Percentiles rank a stretch among this genome's conserved stretches.
These are phyloP conservation scores for Penicillium sp. DNA, from an alignment of 2,329 filamentous ascomycete species.

Conservation along the genomic window DNA sequence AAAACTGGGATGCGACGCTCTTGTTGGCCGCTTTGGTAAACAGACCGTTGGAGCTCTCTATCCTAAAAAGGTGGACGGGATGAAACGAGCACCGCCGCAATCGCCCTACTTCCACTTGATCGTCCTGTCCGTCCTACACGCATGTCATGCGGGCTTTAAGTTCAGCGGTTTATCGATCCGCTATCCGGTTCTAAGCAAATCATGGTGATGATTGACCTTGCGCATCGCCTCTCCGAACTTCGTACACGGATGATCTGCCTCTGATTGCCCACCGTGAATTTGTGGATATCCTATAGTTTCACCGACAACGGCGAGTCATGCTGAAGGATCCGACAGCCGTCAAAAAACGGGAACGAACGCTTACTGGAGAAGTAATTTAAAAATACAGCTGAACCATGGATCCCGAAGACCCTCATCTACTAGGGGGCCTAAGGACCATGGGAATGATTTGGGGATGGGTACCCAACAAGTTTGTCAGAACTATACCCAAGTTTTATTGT, in stretches of 20 bases:
- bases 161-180: slow-evolving; percentile 37
- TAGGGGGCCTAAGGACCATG: neutral
- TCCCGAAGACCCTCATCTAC: neutral
- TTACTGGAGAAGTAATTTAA: neutral
- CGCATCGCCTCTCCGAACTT: slow-evolving; percentile 8
- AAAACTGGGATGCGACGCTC: slow-evolving; percentile 12
- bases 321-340: slow-evolving; percentile 12
- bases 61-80: slow-evolving; percentile 2
- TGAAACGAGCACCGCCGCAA: slow-evolving; percentile 24
- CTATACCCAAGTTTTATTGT: neutral
- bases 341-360: neutral
- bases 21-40: slow-evolving; percentile 19
- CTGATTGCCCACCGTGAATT: slow-evolving; percentile 8
- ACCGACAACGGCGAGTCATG: slow-evolving; percentile 11
- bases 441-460: slow-evolving; percentile 1
- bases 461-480: neutral
- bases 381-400: slow-evolving; percentile 3
- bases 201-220: slow-evolving; percentile 6
- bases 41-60: slow-evolving; percentile 16
- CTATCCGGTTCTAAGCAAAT: slow-evolving; percentile 28
- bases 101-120: slow-evolving; percentile 22
- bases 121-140: slow-evolving; percentile 19
- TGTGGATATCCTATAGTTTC: neutral
- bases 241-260: slow-evolving; percentile 19
- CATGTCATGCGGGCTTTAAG: slow-evolving; percentile 37